Percentiles rank a stretch among this genome's conserved stretches.
Conservation (phyloP, 2,329 filamentous ascomycete species). For the Ambrosiella beaveri region DNA sequence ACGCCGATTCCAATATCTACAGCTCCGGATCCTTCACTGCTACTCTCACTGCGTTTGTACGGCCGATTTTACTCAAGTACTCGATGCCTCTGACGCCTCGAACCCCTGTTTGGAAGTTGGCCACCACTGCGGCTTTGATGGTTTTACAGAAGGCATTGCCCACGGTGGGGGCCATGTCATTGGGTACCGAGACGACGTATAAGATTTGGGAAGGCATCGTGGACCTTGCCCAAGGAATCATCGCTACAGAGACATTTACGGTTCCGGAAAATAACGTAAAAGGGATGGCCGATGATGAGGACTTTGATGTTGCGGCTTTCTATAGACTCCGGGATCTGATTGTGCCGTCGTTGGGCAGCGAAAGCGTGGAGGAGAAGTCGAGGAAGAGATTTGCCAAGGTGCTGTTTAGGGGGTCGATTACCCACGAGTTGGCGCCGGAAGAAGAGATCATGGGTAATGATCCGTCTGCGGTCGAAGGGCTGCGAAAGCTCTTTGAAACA, state of each 20-base stretch:
- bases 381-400: slow-evolving; percentile 54
- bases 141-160: slow-evolving; percentile 51
- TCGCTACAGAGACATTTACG: slow-evolving; percentile 36
- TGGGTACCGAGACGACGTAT: slow-evolving; percentile 27
- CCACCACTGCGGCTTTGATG: slow-evolving; percentile 51
- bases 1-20: slow-evolving; percentile 50
- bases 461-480: slow-evolving; percentile 18
- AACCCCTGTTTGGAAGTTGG: slow-evolving; percentile 59
- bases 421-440: slow-evolving; percentile 41
- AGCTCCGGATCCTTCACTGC: slow-evolving; percentile 46
- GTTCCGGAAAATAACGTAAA: slow-evolving; percentile 25
- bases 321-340: slow-evolving; percentile 51
- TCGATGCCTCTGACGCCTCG: slow-evolving; percentile 55
- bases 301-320: slow-evolving; percentile 67
- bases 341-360: slow-evolving; percentile 52
- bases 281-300: slow-evolving; percentile 41
- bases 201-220: slow-evolving; percentile 56
- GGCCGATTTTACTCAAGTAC: slow-evolving; percentile 66
- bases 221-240: slow-evolving; percentile 48
- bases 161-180: slow-evolving; percentile 25
- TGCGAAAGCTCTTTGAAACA: slow-evolving; percentile 36
- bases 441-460: slow-evolving; percentile 23
- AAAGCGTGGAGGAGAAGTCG: slow-evolving; percentile 46
- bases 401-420: slow-evolving; percentile 66
- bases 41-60: slow-evolving; percentile 48